Evolutionary conservation across 805 yeast genomes (phyloP), one percentile per base, ranked within the genome.

Genomic region (Starmerella vaccinii): DNA sequence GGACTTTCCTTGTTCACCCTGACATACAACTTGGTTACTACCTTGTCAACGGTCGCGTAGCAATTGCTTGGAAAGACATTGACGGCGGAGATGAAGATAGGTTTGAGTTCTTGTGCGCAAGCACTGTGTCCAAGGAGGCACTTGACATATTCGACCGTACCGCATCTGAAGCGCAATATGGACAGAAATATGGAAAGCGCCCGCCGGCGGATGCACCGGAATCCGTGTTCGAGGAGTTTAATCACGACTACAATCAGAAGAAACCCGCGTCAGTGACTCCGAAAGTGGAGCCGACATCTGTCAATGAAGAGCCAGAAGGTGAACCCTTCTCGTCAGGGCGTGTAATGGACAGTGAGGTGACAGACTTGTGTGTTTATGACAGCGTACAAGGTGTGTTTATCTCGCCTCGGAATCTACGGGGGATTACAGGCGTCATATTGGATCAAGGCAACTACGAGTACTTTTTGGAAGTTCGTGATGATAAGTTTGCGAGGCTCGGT

Each of bases 61-160:
- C 81, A 1, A 74, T 90, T 24, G 71, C 82, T 0, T 90, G 97
- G 97, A 72, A 69, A 13, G 95, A 92, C 64, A 63, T 78, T 33
- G 80, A 79, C 40, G 96, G 95, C n/a, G 96, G 89, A 60, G 72
- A 74, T 5, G 96, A 87, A 22, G 97, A 89, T 61, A 68, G 72
- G 55, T 87, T 82, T 65, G 95, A 88, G 65, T 89, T 85, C 66
- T 73, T 83, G 21, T 77, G 86, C 46, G 85, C 80, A 54, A 75
- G 74, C 44, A 73, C 75, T 13, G 76, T 80, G n/a, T 47, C 63
- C 6, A 47, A 58, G 6, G 59, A 69, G 15, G 76, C 72, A 23
- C 73, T 79, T 35, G 76, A 81, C 29, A 71, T 72, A 39, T 90
- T 90, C 63, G 75, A 82, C 68, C 63, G 69, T 23, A 71, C 79